Percentiles rank a stretch among this genome's conserved stretches.
These are phyloP conservation scores for Pleurotus djamor DNA, from an alignment of 768 basidiomycete genomes.

Conservation along the genomic window DNA sequence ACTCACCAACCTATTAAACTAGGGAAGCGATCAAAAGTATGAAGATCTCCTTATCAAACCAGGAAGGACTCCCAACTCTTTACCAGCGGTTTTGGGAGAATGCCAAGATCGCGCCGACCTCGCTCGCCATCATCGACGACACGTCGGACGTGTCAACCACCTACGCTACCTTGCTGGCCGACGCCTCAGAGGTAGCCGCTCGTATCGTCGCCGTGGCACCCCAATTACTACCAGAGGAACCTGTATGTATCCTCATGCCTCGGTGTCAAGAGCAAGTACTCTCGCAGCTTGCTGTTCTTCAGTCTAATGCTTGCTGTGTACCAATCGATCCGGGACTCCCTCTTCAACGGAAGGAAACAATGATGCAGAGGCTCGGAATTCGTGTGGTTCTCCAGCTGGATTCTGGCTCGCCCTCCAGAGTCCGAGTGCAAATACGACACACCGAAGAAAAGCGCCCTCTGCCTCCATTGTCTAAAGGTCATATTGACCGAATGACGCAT, in stretches of 20 bases:
- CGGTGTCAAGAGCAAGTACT: conserved; percentile 2
- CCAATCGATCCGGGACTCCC: conserved; percentile 2
- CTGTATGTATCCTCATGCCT: neutral
- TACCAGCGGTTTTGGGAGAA: conserved; percentile 10
- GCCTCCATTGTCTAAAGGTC: neutral
- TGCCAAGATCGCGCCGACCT: neutral
- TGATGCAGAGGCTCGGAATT: neutral
- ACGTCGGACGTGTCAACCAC: neutral
- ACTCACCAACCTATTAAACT: no score
- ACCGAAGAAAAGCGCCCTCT: neutral
- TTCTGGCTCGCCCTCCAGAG: neutral
- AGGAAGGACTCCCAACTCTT: no score
- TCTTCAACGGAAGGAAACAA: neutral
- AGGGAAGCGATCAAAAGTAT: no score
- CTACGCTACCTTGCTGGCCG: neutral
- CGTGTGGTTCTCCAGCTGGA: neutral
- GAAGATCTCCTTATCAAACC: no score
- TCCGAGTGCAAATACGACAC: neutral
- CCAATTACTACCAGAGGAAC: neutral
- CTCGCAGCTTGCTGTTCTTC: conserved; percentile 2
- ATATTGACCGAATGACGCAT: neutral
- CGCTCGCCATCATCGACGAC: neutral
- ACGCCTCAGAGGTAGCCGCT: neutral
- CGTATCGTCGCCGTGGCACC: neutral
- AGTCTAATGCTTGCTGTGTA: neutral